Conservation (phyloP, 176 grass and related monocot species). For the Phragmites australis region DNA sequence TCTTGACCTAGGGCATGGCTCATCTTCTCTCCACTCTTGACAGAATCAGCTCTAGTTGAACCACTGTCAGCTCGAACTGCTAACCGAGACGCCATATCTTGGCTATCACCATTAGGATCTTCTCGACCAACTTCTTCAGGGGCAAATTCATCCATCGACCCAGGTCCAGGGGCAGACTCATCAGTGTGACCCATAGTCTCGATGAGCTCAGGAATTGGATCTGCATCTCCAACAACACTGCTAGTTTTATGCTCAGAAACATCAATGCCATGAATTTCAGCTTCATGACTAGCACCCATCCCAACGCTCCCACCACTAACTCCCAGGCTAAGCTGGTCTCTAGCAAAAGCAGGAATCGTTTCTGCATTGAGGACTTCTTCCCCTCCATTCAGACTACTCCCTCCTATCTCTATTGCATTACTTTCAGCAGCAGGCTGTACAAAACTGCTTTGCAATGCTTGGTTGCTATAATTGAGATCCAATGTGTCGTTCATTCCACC, state of each 20-base stretch:
- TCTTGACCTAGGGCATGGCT: constrained; percentile 61
- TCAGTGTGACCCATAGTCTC: constrained; percentile 89
- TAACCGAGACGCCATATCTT: constrained; percentile 88
- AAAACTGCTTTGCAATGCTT: constrained; percentile 81
- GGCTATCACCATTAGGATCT: constrained; percentile 83
- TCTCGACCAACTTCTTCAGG: constrained; percentile 61
- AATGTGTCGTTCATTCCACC: constrained; percentile 63
- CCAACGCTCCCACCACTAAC: constrained; percentile 97
- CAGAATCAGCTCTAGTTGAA: constrained; percentile 91
- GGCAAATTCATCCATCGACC: constrained; percentile 78
- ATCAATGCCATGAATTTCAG: constrained; percentile 95
- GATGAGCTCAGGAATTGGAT: constrained; percentile 78
- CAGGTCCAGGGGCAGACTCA: constrained; percentile 89
- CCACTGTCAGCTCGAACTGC: constrained; percentile 80
- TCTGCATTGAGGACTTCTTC: constrained; percentile 98
- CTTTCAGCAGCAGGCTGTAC: constrained; percentile 80
- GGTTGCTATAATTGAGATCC: constrained; percentile 95
- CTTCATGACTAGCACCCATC: constrained; percentile 97
- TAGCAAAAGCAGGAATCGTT: constrained; percentile 59
- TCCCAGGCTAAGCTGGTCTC: constrained; percentile 85
- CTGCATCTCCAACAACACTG: constrained; percentile 81
- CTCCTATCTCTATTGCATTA: constrained; percentile 86
- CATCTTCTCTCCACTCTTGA: constrained; percentile 83
- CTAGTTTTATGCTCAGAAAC: constrained; percentile 80
- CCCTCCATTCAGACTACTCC: constrained; percentile 92